Evolutionary conservation across 345 rosid genomes (phyloP), one percentile per base, ranked within the genome.

Genomic region (Eucalyptus microcorys): DNA sequence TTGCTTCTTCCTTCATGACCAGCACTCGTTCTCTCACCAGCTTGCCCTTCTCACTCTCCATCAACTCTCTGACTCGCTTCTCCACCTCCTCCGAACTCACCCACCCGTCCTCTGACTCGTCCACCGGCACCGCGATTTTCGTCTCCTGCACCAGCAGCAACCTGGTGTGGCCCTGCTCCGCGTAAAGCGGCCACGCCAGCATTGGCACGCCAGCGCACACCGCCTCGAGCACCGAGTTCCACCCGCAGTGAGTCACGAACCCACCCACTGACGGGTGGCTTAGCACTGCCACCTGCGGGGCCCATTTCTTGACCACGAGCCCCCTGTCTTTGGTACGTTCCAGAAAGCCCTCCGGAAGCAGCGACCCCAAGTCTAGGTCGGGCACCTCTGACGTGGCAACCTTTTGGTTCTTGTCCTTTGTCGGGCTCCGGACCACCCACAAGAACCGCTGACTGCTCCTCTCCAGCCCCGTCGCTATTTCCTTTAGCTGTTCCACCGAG

Each of bases 171-270:
- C 93, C 91, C 49, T 93, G 97, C 87, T 93, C 95, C 3, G 95
- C 95, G 79, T 92, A 94, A 15, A 95, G 92, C 11, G 96, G 95
- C 94, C 96, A 94, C 2, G 93, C 92, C 40, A 91, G 89, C 95
- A 95, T 93, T 27, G 83, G 83, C 83, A 76, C 47, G 45, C 47
- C 83, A 6, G 87, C 87, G 10, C 86, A 76, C 30, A 92, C 88
- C 14, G 91, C 89, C 87, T 92, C 92, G 1, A 92, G 92, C 87
- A 89, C 91, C 50, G 93, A 92, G 87, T 92, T 92, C 93, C 92
- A 92, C 79, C 92, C 90, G 49, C 91, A 86, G 76, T 92, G 93
- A n/a, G 92, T 90, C 88, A 90, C 90, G 47, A 92, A 92, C 59
- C 93, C 90, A 4, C 93, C 91, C 5, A 88, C 83, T 12, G 93